Percentiles rank a stretch among this genome's conserved stretches.
Evolutionary conservation across 495 filamentous ascomycete genomes (phyloP).

Genomic region (Xylaria grammica): DNA sequence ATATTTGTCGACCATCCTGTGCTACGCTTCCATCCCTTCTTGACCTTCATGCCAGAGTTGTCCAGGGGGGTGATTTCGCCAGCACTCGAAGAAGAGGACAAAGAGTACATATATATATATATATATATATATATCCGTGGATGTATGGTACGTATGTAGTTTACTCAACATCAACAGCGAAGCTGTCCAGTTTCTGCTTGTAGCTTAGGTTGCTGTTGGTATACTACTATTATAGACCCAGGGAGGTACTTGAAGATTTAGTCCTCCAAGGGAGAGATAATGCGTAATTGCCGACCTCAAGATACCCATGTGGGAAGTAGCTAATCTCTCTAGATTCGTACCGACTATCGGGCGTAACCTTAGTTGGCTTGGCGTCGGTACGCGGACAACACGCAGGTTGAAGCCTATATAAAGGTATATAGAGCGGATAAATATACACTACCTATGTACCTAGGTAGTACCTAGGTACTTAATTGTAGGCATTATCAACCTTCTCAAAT

Average conservation of each 20-base stretch:
- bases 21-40: slow-evolving; percentile 2
- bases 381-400: no score
- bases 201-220: neutral
- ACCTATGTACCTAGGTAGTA: neutral
- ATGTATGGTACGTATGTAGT: no score
- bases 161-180: no score
- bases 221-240: neutral
- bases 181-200: neutral
- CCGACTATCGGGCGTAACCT: neutral
- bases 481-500: no score
- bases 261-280: no score
- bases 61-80: neutral
- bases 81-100: neutral
- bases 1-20: slow-evolving; percentile 7
- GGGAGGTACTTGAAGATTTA: no score
- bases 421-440: neutral
- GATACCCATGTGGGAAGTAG: no score
- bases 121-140: no score
- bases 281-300: no score
- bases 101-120: no score
- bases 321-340: no score
- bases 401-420: neutral
- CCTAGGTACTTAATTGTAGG: no score
- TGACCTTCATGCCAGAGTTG: slow-evolving; percentile 7
- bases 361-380: slow-evolving; percentile 7